Evolutionary conservation across 2,329 filamentous ascomycete species (phyloP), one percentile per base, ranked within the genome.

Genomic region (Penicillium paneum): DNA sequence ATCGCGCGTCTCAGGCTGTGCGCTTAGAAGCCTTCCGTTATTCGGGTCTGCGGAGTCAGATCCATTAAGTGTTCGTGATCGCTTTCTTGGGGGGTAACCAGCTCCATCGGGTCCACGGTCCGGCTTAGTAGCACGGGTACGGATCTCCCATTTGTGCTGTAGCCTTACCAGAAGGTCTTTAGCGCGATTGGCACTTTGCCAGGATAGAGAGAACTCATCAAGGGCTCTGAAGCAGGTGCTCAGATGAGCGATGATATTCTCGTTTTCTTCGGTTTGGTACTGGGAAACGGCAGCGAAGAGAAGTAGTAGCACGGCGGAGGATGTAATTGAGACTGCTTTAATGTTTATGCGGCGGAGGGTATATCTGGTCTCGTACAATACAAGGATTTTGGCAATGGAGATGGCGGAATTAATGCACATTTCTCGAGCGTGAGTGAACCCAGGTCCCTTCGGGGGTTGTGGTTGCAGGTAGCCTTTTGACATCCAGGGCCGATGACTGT

Each of bases 401-500:
- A 60, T 56, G 19, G 59, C 59, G 21, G 59, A 62, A 7, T 42
- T 31, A 6, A 62, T 60, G 49, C 59, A 62, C 59, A 62, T 62
- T 24, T 55, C 49, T 6, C 58, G 53, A 8, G 59, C 59, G 19
- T 62, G 58, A 0, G 41, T 32, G 13, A 39, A 58, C 11, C 58
- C 55, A 0, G 54, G 57, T 19, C 57, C 55, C 11, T 64, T 64
- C 4, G 63, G 64, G 1, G 67, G 68, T 26, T 65, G 59, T 1
- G 70, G 69, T 47, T 73, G 70, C 2, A 69, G 55, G 21, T 61
- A 54, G 4, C 56, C 59, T 40, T 67, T 62, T 15, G 72, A 72
- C 46, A 72, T 68, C 65, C 66, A 73, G 1, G 73, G 73, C 13
- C 73, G 59, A 49, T 72, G 71, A 13, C 64, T 58, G 53, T 71